Conservation (phyloP, 441 rosid species). For the Gossypium davidsonii region DNA sequence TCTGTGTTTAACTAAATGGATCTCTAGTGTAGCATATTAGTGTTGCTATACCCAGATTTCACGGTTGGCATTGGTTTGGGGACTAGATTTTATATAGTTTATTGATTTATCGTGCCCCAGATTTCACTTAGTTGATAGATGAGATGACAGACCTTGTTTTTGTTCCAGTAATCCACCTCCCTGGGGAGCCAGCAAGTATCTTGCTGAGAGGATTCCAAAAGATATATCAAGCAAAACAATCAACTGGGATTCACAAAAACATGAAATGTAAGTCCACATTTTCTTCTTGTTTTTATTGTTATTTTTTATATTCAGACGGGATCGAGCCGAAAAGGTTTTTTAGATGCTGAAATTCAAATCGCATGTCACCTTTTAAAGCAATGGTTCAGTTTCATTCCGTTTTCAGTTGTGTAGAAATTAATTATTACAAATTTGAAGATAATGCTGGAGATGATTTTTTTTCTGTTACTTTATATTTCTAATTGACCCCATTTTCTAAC, state of each 20-base stretch:
- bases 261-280: conserved; percentile 22
- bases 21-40: neutral
- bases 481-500: neutral
- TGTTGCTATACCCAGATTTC: neutral
- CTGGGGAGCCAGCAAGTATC: conserved; percentile 31
- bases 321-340: too few relatives aligned
- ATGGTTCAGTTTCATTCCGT: too few relatives aligned
- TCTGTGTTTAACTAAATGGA: neutral
- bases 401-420: too few relatives aligned
- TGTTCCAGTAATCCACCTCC: conserved; percentile 29
- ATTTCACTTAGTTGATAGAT: too few relatives aligned
- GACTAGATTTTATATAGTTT: neutral
- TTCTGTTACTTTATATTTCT: neutral
- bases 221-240: conserved; percentile 24
- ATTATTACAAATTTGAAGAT: too few relatives aligned
- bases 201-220: conserved; percentile 27
- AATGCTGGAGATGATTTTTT: neutral
- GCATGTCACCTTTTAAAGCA: too few relatives aligned
- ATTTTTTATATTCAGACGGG: too few relatives aligned
- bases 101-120: too few relatives aligned
- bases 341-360: too few relatives aligned
- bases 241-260: conserved; percentile 18
- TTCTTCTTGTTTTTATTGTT: too few relatives aligned
- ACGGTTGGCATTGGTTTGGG: neutral
- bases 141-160: neutral